phyloP scores from a whole-genome alignment of 441 rosid genomes.

The Mallotus japonicus region DNA sequence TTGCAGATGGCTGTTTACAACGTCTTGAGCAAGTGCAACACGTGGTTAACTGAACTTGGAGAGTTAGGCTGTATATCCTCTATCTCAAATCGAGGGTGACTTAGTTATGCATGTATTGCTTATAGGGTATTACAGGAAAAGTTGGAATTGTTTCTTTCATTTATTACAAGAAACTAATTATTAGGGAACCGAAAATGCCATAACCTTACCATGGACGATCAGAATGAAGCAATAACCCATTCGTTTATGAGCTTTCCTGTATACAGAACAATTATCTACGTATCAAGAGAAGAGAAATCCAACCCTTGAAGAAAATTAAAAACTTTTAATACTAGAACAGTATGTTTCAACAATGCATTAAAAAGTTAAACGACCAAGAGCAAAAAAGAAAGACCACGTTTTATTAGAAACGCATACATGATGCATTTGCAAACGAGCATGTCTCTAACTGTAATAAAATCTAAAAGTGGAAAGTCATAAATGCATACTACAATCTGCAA shows the following conservation, averaged over 20 bases:
- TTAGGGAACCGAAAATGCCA: constrained; percentile 2
- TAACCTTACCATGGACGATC: constrained; percentile 18
- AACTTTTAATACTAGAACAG: not conserved
- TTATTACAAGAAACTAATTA: not conserved
- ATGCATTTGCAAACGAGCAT: not conserved
- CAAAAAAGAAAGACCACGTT: not conserved
- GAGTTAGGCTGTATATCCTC: constrained; percentile 25
- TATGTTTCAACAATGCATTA: not conserved
- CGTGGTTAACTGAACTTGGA: constrained; percentile 28
- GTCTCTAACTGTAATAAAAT: not conserved
- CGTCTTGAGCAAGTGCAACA: constrained; percentile 14
- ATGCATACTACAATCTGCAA: not conserved
- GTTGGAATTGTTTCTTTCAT: not conserved
- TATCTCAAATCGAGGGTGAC: not conserved
- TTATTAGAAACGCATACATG: not conserved
- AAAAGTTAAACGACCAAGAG: not conserved
- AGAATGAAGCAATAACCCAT: constrained; percentile 15
- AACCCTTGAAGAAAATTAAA: not conserved
- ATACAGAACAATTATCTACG: constrained; percentile 7
- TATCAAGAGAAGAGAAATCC: not conserved
- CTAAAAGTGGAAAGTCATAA: not conserved
- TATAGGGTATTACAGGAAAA: not conserved
- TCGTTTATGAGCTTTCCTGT: constrained; percentile 22
- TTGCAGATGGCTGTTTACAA: constrained; percentile 15
- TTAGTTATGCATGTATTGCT: constrained; percentile 7